Conservation (phyloP, 192 early-diverging fungal species). For the Coemansia nantahalensis region DNA sequence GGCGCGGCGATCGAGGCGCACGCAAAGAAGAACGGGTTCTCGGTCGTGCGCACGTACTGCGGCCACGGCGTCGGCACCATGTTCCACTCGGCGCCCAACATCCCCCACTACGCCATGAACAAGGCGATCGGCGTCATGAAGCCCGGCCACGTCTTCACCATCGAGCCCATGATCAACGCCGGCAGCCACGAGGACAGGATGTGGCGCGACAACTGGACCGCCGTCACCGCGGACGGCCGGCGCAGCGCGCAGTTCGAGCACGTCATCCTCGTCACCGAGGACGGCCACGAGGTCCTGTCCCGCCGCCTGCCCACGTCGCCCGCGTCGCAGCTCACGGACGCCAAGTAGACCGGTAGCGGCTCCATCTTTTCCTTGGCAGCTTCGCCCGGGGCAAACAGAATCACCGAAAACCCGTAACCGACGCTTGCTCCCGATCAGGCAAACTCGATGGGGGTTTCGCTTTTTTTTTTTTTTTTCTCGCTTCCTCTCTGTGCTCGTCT, state of each 20-base stretch:
- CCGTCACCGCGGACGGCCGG: conserved; percentile 88
- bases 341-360: too few species aligned
- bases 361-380: too few species aligned
- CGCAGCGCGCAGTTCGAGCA: conserved; percentile 98
- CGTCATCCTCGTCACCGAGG: conserved; percentile 89
- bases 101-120: conserved; percentile 95
- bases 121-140: conserved; percentile 97
- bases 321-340: conserved; percentile 22
- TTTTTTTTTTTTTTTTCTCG: not conserved
- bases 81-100: conserved; percentile 89
- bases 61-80: conserved; percentile 87
- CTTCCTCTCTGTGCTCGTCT: not conserved
- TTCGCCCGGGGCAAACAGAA: too few species aligned
- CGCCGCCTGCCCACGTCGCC: conserved; percentile 39
- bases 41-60: conserved; percentile 88
- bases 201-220: conserved; percentile 86
- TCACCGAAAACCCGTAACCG: too few species aligned
- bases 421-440: too few species aligned
- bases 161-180: conserved; percentile 99
- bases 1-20: conserved; percentile 86
- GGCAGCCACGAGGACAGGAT: conserved; percentile 68
- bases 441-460: too few species aligned
- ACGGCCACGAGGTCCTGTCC: conserved; percentile 84
- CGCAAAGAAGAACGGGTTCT: conserved; percentile 82
- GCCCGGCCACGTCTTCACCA: conserved; percentile 93